Base-by-base conservation (phyloP, 306 rosid species). In the Quercus cerris region DNA sequence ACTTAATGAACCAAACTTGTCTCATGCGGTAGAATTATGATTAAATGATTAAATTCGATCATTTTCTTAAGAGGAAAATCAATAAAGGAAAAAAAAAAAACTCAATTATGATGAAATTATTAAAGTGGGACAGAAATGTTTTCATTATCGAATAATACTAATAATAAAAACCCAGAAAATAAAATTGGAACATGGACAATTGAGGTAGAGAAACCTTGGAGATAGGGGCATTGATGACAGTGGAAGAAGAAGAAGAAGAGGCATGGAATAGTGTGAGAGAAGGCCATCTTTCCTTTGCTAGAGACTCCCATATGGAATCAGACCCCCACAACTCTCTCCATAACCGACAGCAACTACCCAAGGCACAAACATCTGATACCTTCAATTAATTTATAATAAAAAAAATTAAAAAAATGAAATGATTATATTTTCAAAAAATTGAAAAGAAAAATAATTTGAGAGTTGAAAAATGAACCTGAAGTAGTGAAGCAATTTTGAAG, bases 321-420 rank as follows among this genome's bases (percentile, higher is more conserved):
- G 90, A 82, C 74, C 55, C 77, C 76, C 91, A 91, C 8, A 90
- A 72, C 76, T 85, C 83, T 81, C 86, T 86, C 84, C 93, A 94
- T 56, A 87, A 87, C 78, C 85, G 88, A 5, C 91, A 94, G 80
- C 94, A 91, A 80, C 91, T 80, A 49, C 88, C 87, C 89, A 94
- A 81, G 15, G 94, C 85, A 78, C 98, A 94, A 82, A 94, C 66
- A 82, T 94, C 98, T 79, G 82, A 77, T 11, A 79, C 92, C 97
- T 94, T 75, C n/a, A 75, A 38, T 15, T 13, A 64, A 28, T 35
- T 35, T 33, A 1, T 0, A 6, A 20, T 55, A 38, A 33, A 27
- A 27, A 31, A 52, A 19, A 23, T 23, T 23, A 23, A 10, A 33
- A 33, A 70, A 73, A 12, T 44, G 4, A 52, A 78, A 27, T 75